Evolutionary conservation across 805 yeast species (phyloP).

Genomic region (Ogataea parapolymorpha): DNA sequence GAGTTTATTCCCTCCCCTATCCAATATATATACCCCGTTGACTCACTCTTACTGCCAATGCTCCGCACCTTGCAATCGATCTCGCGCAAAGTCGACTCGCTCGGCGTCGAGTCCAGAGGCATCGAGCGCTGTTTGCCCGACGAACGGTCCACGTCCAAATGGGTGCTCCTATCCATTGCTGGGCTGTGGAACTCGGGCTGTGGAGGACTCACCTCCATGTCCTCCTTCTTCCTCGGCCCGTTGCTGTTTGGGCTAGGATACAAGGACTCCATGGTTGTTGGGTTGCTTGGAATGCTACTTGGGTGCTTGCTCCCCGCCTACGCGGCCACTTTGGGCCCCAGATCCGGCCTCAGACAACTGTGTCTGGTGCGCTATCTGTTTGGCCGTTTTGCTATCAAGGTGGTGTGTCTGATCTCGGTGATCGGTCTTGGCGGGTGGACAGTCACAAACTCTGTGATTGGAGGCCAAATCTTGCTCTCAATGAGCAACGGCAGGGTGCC

Average conservation of each 20-base stretch:
- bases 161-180: conserved; percentile 41
- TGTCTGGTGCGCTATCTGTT: conserved; percentile 75
- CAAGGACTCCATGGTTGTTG: conserved; percentile 57
- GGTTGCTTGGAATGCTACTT: conserved; percentile 57
- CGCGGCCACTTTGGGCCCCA: conserved; percentile 84
- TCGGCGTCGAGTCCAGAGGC: conserved; percentile 73
- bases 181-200: conserved; percentile 85
- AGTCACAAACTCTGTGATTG: conserved; percentile 84
- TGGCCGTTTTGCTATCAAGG: conserved; percentile 82
- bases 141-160: conserved; percentile 35
- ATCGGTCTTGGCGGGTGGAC: conserved; percentile 90
- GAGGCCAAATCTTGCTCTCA: conserved; percentile 75
- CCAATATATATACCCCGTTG: background rate
- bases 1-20: background rate
- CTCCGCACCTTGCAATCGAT: conserved; percentile 15
- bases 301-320: conserved; percentile 82
- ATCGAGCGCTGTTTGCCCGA: conserved; percentile 70
- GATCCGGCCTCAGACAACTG: conserved; percentile 88
- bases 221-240: conserved; percentile 76
- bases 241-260: conserved; percentile 67
- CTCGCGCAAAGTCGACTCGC: conserved; percentile 43
- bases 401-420: conserved; percentile 68
- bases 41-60: background rate
- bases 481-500: conserved; percentile 66
- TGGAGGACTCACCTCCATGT: conserved; percentile 88